These are phyloP conservation scores for Tillandsia fasciculata DNA, from an alignment of 176 grass and related monocot species.

Conservation along the genomic window DNA sequence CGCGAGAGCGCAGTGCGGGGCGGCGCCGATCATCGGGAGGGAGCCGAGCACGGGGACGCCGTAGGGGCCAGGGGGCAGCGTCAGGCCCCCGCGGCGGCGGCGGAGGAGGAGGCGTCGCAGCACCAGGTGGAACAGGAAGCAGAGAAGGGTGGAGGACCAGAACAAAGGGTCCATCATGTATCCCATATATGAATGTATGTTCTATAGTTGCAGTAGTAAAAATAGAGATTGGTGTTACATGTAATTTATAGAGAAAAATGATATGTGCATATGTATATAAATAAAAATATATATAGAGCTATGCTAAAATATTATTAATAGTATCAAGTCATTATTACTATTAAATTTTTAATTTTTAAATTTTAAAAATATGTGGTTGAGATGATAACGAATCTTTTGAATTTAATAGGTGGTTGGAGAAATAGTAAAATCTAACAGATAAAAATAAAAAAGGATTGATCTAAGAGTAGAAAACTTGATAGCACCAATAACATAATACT, in stretches of 20 bases:
- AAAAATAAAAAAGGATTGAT: too few relatives aligned
- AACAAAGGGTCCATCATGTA: slow-evolving; percentile 49
- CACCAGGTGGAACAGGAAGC: slow-evolving; percentile 53
- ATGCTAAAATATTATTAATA: too few relatives aligned
- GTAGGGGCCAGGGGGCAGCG: slow-evolving; percentile 32
- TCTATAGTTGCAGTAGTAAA: neutral
- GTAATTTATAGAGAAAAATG: neutral
- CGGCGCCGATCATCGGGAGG: slow-evolving; percentile 51
- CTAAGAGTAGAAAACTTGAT: too few relatives aligned
- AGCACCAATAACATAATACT: too few relatives aligned
- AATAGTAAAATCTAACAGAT: too few relatives aligned
- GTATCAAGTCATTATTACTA: too few relatives aligned
- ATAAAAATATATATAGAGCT: neutral
- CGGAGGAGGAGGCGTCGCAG: slow-evolving; percentile 25
- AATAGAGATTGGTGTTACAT: neutral
- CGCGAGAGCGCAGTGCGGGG: slow-evolving; percentile 58
- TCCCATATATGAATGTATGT: slow-evolving; percentile 3
- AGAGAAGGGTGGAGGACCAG: slow-evolving; percentile 28
- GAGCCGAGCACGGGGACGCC: slow-evolving; percentile 56
- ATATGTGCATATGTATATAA: neutral
- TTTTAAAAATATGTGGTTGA: too few relatives aligned
- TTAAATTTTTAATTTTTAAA: too few relatives aligned
- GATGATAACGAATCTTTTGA: too few relatives aligned
- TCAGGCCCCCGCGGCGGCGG: neutral
- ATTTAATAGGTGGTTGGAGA: too few relatives aligned